Percentiles rank a stretch among this genome's conserved stretches.
These are phyloP conservation scores for Trichoderma koningii DNA, from an alignment of 2,329 filamentous ascomycete species.

Conservation along the genomic window DNA sequence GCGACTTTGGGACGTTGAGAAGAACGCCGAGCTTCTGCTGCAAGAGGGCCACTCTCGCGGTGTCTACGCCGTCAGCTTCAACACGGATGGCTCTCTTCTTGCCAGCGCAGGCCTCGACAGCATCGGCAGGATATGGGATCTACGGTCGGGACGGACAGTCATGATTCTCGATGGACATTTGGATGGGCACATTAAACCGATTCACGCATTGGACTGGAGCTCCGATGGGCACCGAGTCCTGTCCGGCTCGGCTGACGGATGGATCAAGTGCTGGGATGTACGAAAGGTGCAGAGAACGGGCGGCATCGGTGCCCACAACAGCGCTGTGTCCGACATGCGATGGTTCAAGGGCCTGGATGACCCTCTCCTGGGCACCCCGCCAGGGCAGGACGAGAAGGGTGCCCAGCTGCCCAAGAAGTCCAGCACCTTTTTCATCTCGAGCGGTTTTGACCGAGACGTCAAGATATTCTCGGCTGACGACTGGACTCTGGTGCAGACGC, in stretches of 20 bases:
- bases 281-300: constrained; percentile 82
- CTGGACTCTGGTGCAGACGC: constrained; percentile 84
- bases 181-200: constrained; percentile 80
- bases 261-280: constrained; percentile 97
- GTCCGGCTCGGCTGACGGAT: constrained; percentile 90
- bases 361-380: constrained; percentile 61
- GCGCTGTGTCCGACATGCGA: constrained; percentile 86
- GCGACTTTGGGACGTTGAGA: constrained; percentile 93
- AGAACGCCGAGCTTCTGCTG: constrained; percentile 76
- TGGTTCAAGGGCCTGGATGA: constrained; percentile 92
- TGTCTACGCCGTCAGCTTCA: constrained; percentile 88
- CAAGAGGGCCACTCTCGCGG: constrained; percentile 96
- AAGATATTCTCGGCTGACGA: constrained; percentile 97
- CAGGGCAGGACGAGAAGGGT: constrained; percentile 66
- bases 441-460: constrained; percentile 92
- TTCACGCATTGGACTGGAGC: constrained; percentile 91
- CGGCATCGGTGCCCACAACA: constrained; percentile 86
- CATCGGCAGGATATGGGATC: constrained; percentile 92
- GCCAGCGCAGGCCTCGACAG: constrained; percentile 93
- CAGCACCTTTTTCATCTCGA: constrained; percentile 86
- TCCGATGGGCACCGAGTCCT: constrained; percentile 88
- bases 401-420: constrained; percentile 74
- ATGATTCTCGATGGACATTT: constrained; percentile 93
- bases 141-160: constrained; percentile 87
- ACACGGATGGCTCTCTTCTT: constrained; percentile 84